Evolutionary conservation across 1,284 basidiomycete species (phyloP), one percentile per base, ranked within the genome.

Genomic region (Moesziomyces sp.): DNA sequence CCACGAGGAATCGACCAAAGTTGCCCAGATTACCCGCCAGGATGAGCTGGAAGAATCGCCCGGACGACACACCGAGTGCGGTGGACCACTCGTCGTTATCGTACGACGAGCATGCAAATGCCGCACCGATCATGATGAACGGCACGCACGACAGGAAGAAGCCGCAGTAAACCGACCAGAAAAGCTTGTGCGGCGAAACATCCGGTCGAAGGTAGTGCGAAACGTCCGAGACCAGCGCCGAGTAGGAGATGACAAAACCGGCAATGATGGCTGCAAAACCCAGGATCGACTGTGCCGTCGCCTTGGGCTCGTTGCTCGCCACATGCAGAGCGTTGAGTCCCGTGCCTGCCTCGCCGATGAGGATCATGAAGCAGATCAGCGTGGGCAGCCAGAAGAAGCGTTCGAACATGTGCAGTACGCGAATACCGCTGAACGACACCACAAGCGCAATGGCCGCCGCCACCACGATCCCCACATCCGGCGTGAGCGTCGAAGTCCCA

Each of bases 1-100:
- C 92, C 14, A 91, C 92, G 58, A 96, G 86, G 86, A 97, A 93
- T 80, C 92, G 91, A 3, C 93, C 92, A 80, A 94, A 94, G 16
- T 86, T 87, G 42, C 90, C 85, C 85, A 87, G 87, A 1, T 62
- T 70, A 1, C 91, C 91, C 8, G 86, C 86, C 1, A 93, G 87
- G 87, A 95, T 90, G 3, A 91, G 89, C 64, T 89, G 88, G 14
- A 96, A 83, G 10, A 96, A 88, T 4, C 92, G 91, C 89, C 92
- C 49, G 90, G 84, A 76, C 46, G 60, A 77, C 10, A 70, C 64
- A 0, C 23, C 14, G 8, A 83, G 60, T 7, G 79, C 77, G 0
- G 34, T 42, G 7, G 86, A 82, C 79, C 89, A 90, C 0, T 84
- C 86, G 0, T 87, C 86, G 44, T 87, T 83, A n/a, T 87, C 87